These are phyloP conservation scores for Aspergillus fumigatiaffinis DNA, from an alignment of 2,329 filamentous ascomycete species.

Conservation along the genomic window DNA sequence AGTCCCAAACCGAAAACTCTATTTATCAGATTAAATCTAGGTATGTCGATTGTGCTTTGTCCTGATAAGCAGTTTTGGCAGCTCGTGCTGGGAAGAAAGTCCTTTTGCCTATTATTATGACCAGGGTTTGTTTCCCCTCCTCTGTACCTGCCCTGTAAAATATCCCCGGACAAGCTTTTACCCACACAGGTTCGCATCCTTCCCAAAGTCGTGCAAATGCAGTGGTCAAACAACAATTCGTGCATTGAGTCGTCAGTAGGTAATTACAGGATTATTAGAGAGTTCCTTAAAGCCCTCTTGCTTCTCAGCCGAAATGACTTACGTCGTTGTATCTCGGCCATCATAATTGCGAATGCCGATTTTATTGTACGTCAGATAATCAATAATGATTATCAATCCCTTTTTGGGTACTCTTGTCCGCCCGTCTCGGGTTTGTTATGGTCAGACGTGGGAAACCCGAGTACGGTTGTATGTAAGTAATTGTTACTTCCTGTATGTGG, in stretches of 20 bases:
- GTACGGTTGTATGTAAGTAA: not conserved
- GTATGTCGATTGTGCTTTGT: not conserved
- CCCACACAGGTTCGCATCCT: not conserved
- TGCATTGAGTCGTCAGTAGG: not conserved
- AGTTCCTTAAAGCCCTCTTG: not conserved
- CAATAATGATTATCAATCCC: not conserved
- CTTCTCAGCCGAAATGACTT: not conserved
- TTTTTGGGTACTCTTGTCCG: not conserved
- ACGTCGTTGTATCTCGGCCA: not conserved
- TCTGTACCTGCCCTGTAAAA: not conserved
- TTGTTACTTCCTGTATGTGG: not conserved
- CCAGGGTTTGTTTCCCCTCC: not conserved
- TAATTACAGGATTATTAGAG: not conserved
- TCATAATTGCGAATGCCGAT: not conserved
- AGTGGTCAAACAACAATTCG: not conserved
- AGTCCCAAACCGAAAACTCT: not conserved
- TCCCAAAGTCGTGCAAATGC: not conserved
- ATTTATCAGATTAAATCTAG: not conserved
- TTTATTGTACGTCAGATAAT: not conserved
- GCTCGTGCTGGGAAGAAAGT: not conserved
- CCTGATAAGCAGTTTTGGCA: not conserved
- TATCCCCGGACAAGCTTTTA: not conserved
- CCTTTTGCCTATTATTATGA: not conserved
- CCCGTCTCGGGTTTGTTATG: not conserved
- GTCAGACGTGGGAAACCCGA: not conserved